phyloP scores from a whole-genome alignment of 208 protist species.

The Crithidia thermophila region DNA sequence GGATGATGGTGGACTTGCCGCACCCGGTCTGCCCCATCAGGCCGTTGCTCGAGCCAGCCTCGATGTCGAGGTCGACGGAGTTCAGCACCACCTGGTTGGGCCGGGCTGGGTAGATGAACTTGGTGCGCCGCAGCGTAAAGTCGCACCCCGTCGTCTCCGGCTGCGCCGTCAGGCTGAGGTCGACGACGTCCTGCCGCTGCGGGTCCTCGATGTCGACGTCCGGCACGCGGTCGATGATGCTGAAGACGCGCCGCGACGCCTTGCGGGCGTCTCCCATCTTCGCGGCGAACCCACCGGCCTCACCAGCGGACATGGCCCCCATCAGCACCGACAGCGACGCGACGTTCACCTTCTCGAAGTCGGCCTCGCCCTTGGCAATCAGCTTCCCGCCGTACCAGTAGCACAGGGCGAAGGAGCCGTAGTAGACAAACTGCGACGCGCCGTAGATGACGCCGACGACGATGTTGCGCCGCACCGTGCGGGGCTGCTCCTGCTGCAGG shows the following conservation, averaged over 20 bases:
- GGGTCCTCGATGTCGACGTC: conserved; percentile 52
- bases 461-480: conserved; percentile 30
- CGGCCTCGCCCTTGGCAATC: conserved; percentile 59
- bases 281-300: conserved; percentile 67
- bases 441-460: conserved; percentile 52
- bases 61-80: conserved; percentile 45
- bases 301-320: conserved; percentile 57
- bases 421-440: conserved; percentile 65
- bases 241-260: conserved; percentile 65
- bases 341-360: conserved; percentile 60
- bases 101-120: conserved; percentile 73
- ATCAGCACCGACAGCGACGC: conserved; percentile 59
- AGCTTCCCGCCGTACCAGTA: conserved; percentile 87
- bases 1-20: conserved; percentile 89
- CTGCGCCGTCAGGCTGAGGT: conserved; percentile 18
- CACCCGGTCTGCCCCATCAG: conserved; percentile 79
- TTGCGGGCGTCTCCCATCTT: conserved; percentile 57
- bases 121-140: conserved; percentile 44
- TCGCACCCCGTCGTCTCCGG: conserved; percentile 38
- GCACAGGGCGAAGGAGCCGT: conserved; percentile 56
- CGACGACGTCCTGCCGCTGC: conserved; percentile 31
- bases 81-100: conserved; percentile 62
- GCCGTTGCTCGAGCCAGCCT: conserved; percentile 51
- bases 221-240: conserved; percentile 75
- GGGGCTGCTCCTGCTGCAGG: conserved; percentile 28